These are phyloP conservation scores for Tylopilus felleus DNA, from an alignment of 768 basidiomycete species.

Conservation along the genomic window DNA sequence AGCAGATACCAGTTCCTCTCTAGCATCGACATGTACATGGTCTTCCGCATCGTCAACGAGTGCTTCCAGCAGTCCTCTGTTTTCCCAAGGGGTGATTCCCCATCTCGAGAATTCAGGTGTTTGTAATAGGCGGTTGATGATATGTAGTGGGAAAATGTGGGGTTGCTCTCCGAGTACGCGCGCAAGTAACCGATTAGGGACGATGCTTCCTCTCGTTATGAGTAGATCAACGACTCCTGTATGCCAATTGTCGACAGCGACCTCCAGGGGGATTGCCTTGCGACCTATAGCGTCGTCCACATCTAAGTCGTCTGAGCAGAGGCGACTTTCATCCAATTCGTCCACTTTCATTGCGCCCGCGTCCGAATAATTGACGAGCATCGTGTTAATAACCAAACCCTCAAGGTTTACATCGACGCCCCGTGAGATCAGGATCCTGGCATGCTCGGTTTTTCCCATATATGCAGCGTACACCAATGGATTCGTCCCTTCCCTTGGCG, in stretches of 20 bases:
- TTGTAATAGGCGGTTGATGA: background rate
- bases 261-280: background rate
- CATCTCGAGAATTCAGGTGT: background rate
- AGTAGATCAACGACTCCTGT: background rate
- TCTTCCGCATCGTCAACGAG: conserved; percentile 1
- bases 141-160: background rate
- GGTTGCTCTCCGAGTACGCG: background rate
- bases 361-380: background rate
- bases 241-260: background rate
- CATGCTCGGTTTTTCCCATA: background rate
- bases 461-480: conserved; percentile 7
- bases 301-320: background rate
- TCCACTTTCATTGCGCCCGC: background rate
- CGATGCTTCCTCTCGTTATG: background rate
- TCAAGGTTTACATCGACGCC: background rate
- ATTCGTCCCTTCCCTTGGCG: background rate
- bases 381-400: background rate
- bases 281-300: too few species aligned
- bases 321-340: background rate
- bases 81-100: background rate
- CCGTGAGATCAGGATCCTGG: background rate
- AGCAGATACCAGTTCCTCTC: background rate
- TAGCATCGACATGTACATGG: background rate
- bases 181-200: background rate
- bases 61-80: background rate